These are phyloP conservation scores for Erythrophleum ivorense DNA, from an alignment of 331 rosid species.

Conservation along the genomic window DNA sequence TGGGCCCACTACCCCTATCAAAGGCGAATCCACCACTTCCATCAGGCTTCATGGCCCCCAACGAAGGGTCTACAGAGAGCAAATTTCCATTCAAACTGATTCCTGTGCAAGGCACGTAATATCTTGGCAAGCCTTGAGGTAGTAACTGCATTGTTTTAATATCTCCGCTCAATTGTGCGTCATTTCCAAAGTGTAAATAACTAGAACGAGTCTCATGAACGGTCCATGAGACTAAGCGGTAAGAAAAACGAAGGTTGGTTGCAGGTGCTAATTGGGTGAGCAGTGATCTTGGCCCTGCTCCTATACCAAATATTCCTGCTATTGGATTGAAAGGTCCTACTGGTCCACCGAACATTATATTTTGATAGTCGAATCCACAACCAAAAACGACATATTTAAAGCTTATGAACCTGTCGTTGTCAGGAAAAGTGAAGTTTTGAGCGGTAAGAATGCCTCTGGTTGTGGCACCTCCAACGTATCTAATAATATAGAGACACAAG, in stretches of 20 bases:
- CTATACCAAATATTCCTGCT: slow-evolving; percentile 34
- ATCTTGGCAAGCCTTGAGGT: not conserved
- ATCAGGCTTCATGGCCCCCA: not conserved
- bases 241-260: not conserved
- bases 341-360: not conserved
- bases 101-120: not conserved
- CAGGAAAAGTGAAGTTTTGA: not conserved
- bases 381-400: slow-evolving; percentile 11
- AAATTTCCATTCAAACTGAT: not conserved
- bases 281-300: slow-evolving; percentile 16
- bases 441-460: slow-evolving; percentile 7
- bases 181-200: not conserved
- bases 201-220: not conserved
- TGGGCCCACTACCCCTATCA: slow-evolving; percentile 10
- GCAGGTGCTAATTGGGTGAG: not conserved
- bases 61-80: not conserved
- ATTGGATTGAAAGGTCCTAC: not conserved
- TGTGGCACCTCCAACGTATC: not conserved
- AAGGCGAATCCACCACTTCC: slow-evolving; percentile 26
- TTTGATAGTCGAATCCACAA: slow-evolving; percentile 20
- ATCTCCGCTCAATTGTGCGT: slow-evolving; percentile 12
- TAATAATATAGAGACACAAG: not conserved
- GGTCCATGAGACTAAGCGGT: slow-evolving; percentile 3
- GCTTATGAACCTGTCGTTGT: not conserved
- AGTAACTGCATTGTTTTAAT: not conserved